These are phyloP conservation scores for Arthrobotrys pseudoclavata DNA, from an alignment of 2,329 filamentous ascomycete species.

Conservation along the genomic window DNA sequence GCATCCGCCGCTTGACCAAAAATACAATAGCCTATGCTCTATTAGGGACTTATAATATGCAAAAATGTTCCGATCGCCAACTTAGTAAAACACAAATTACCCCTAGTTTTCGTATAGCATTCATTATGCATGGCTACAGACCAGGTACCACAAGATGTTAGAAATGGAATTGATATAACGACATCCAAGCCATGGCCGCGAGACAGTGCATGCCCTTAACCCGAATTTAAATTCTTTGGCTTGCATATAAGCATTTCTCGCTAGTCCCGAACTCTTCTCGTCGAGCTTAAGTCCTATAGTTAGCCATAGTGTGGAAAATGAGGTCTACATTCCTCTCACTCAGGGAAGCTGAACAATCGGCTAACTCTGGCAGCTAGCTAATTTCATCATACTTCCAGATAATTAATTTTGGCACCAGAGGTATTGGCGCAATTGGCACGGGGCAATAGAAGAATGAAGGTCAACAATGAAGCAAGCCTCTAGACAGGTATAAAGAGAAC, in stretches of 20 bases:
- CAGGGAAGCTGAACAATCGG: slow-evolving; percentile 11
- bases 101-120: slow-evolving; percentile 11
- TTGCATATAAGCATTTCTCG: slow-evolving; percentile 30
- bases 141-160: not conserved
- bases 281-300: not conserved
- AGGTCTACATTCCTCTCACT: slow-evolving; percentile 38
- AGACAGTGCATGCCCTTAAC: not conserved
- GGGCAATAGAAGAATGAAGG: not conserved
- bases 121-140: not conserved
- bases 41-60: not conserved
- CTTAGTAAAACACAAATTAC: not conserved
- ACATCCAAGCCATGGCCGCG: not conserved
- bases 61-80: too few relatives aligned
- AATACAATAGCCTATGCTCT: not conserved
- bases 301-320: slow-evolving; percentile 41
- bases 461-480: slow-evolving; percentile 10
- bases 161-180: slow-evolving; percentile 38
- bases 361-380: not conserved
- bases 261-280: slow-evolving; percentile 2
- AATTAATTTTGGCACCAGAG: not conserved
- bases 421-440: slow-evolving; percentile 10
- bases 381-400: slow-evolving; percentile 1
- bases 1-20: not conserved
- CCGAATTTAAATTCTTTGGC: slow-evolving; percentile 31
- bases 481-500: slow-evolving; percentile 49